Evolutionary conservation across 305 asterid species (phyloP).

Genomic region (Euphrasia arctica): DNA sequence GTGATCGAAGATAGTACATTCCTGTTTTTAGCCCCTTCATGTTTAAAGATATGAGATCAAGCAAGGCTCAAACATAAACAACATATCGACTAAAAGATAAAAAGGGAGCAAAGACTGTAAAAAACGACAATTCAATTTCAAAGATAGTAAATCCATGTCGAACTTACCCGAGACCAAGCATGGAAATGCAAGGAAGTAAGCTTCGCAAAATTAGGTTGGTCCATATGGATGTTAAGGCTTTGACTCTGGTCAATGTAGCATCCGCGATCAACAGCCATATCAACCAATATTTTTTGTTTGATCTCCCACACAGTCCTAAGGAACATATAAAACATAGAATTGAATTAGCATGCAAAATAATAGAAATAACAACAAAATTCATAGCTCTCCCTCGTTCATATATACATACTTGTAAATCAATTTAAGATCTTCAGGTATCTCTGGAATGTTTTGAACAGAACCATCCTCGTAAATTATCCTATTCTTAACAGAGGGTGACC

Average conservation of each 20-base stretch:
- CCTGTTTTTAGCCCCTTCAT: slow-evolving; percentile 92
- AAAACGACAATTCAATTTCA: not conserved
- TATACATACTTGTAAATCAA: slow-evolving; percentile 68
- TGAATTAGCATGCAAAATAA: not conserved
- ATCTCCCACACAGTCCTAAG: slow-evolving; percentile 96
- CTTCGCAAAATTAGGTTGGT: slow-evolving; percentile 79
- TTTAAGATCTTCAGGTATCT: slow-evolving; percentile 74
- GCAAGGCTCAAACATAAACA: not conserved
- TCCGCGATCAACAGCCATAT: slow-evolving; percentile 98
- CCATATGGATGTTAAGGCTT: slow-evolving; percentile 94
- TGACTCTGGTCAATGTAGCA: slow-evolving; percentile 93
- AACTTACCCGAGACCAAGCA: slow-evolving; percentile 76
- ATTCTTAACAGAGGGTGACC: slow-evolving; percentile 84
- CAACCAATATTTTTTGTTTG: slow-evolving; percentile 76
- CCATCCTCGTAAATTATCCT: slow-evolving; percentile 81
- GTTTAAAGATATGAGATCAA: slow-evolving; percentile 3
- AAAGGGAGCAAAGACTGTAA: too few species aligned
- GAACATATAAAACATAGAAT: not conserved
- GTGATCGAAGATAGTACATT: slow-evolving; percentile 88
- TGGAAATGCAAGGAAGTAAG: slow-evolving; percentile 84
- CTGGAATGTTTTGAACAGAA: slow-evolving; percentile 66
- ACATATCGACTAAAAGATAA: not conserved
- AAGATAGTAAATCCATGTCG: slow-evolving; percentile 7
- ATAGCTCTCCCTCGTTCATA: not conserved
- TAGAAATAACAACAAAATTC: not conserved